Evolutionary conservation across 441 rosid species (phyloP).

Genomic region (Jatropha multifida): DNA sequence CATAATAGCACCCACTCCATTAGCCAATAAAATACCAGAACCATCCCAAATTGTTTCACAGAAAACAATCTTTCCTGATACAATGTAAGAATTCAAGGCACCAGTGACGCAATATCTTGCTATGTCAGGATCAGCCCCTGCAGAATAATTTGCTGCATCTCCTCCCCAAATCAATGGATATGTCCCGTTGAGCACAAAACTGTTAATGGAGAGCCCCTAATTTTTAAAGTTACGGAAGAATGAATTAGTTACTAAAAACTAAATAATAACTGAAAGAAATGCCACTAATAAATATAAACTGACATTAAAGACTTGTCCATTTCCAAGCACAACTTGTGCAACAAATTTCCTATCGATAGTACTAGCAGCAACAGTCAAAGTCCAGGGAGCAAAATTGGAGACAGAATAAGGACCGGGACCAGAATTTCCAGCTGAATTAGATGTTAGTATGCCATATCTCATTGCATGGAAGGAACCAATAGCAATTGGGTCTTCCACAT

Average conservation of each 20-base stretch:
- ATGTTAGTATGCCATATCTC: conserved; percentile 58
- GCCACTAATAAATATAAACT: neutral
- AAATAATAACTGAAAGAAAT: neutral
- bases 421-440: conserved; percentile 77
- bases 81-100: conserved; percentile 33
- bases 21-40: conserved; percentile 18
- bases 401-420: conserved; percentile 56
- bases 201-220: conserved; percentile 46
- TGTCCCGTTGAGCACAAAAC: conserved; percentile 36
- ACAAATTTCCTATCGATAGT: conserved; percentile 80
- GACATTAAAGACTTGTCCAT: conserved; percentile 54
- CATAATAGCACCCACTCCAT: conserved; percentile 41
- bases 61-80: conserved; percentile 60
- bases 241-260: neutral
- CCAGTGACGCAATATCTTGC: conserved; percentile 32
- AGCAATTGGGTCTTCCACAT: conserved; percentile 58
- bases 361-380: conserved; percentile 78
- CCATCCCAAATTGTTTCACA: conserved; percentile 41
- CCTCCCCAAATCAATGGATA: conserved; percentile 49
- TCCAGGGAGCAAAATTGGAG: conserved; percentile 75
- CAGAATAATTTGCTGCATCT: conserved; percentile 45
- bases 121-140: conserved; percentile 24
- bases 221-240: neutral
- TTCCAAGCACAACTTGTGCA: conserved; percentile 64
- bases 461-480: conserved; percentile 79